Evolutionary conservation across 2,329 filamentous ascomycete genomes (phyloP).

Genomic region (Chalara sp.): DNA sequence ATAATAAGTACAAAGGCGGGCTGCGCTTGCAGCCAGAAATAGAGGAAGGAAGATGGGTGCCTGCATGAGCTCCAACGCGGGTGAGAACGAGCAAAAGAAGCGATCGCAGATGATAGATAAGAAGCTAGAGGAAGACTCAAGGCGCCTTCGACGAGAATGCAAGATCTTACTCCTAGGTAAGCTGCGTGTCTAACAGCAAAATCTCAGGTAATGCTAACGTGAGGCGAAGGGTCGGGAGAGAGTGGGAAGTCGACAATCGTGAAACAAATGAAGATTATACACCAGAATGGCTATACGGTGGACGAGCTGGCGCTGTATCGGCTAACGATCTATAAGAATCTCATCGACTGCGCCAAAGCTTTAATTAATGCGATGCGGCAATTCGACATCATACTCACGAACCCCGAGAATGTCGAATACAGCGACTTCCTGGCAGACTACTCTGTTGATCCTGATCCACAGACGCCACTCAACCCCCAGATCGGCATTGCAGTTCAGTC

Average conservation of each 20-base stretch:
- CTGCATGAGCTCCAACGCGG: slow-evolving; percentile 79
- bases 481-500: slow-evolving; percentile 79
- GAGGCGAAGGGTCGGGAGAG: slow-evolving; percentile 76
- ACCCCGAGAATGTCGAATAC: slow-evolving; percentile 63
- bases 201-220: slow-evolving; percentile 13
- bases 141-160: slow-evolving; percentile 91
- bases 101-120: slow-evolving; percentile 93
- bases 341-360: slow-evolving; percentile 93
- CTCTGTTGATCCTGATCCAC: slow-evolving; percentile 82
- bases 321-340: slow-evolving; percentile 95
- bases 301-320: slow-evolving; percentile 93
- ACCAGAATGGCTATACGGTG: slow-evolving; percentile 92
- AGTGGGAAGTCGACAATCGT: slow-evolving; percentile 99
- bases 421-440: slow-evolving; percentile 81
- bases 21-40: slow-evolving; percentile 24
- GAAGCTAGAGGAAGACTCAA: slow-evolving; percentile 88
- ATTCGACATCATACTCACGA: slow-evolving; percentile 76
- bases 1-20: slow-evolving; percentile 9
- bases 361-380: slow-evolving; percentile 88
- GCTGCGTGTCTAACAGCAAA: slow-evolving; percentile 24
- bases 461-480: slow-evolving; percentile 72
- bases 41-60: slow-evolving; percentile 63
- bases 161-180: slow-evolving; percentile 93
- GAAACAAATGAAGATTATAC: slow-evolving; percentile 99
- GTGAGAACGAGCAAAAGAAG: slow-evolving; percentile 90